These are phyloP conservation scores for Endocladia muricata DNA, from an alignment of 31 red algal species.

Conservation along the genomic window DNA sequence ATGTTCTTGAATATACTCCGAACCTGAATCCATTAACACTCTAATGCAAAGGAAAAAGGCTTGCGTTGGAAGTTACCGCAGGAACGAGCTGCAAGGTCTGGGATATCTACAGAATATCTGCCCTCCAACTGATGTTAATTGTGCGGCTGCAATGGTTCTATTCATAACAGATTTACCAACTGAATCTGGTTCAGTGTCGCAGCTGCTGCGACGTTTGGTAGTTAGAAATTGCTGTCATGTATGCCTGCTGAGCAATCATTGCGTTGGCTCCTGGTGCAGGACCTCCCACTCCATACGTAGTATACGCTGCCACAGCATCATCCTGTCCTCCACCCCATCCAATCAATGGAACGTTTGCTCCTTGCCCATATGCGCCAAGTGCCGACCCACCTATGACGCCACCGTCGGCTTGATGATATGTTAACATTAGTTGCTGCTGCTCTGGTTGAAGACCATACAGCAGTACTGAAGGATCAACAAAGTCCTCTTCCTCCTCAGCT, in stretches of 20 bases:
- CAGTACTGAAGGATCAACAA: conserved; percentile 80
- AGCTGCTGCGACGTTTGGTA: conserved; percentile 3
- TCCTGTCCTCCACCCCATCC: conserved; percentile 32
- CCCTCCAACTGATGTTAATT: too few species aligned
- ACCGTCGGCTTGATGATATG: conserved; percentile 57
- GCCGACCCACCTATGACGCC: conserved; percentile 59
- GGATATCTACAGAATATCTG: too few species aligned
- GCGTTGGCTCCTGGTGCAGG: not conserved
- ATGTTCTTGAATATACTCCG: too few species aligned
- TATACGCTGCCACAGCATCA: conserved; percentile 14
- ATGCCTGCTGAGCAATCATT: conserved; percentile 9
- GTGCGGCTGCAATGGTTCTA: too few species aligned
- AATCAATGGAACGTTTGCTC: conserved; percentile 40
- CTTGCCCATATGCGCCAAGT: conserved; percentile 20
- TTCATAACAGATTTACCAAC: too few species aligned
- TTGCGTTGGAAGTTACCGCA: too few species aligned
- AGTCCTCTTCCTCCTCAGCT: conserved; percentile 68
- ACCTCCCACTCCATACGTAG: conserved; percentile 7
- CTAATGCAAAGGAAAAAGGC: too few species aligned
- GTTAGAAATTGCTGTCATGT: conserved; percentile 29
- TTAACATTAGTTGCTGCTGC: conserved; percentile 50
- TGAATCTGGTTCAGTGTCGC: not conserved
- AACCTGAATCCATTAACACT: too few species aligned
- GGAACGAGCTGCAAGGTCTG: too few species aligned
- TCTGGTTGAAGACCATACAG: conserved; percentile 75